Conservation (phyloP, 495 filamentous ascomycete genomes). For the Penicillium parvum region DNA sequence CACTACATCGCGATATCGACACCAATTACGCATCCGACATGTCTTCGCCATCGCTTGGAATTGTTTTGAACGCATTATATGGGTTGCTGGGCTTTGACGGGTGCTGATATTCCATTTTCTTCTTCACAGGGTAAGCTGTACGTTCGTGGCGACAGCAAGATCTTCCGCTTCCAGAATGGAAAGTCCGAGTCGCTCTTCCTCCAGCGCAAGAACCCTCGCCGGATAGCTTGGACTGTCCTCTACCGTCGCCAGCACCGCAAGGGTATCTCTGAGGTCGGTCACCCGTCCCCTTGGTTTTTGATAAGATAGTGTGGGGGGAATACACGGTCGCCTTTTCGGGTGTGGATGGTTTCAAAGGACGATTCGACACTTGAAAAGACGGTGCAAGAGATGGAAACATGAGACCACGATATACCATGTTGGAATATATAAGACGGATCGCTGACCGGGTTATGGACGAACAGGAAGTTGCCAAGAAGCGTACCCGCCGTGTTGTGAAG, state of each 20-base stretch:
- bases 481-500: conserved; percentile 97
- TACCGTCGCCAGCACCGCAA: conserved; percentile 99
- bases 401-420: conserved; percentile 2
- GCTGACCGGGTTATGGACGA: conserved; percentile 39
- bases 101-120: conserved; percentile 31
- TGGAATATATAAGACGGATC: conserved; percentile 13
- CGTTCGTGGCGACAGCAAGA: conserved; percentile 98
- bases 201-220: conserved; percentile 99
- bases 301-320: conserved; percentile 13
- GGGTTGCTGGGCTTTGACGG: conserved; percentile 3
- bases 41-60: neutral
- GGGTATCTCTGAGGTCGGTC: conserved; percentile 98
- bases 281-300: conserved; percentile 24
- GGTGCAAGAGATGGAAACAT: conserved; percentile 18
- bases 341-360: conserved; percentile 1
- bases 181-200: conserved; percentile 99
- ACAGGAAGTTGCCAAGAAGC: conserved; percentile 99
- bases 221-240: conserved; percentile 97
- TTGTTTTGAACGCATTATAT: conserved; percentile 4
- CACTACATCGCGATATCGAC: neutral
- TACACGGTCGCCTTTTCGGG: conserved; percentile 3
- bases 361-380: conserved; percentile 4
- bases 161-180: conserved; percentile 99
- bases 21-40: conserved; percentile 1
- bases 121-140: conserved; percentile 86